A percentile compares a stretch with the other conserved stretches of the same genome.
phyloP scores from a whole-genome alignment of 2,329 filamentous ascomycete species.

The Colletotrichum liriopes region DNA sequence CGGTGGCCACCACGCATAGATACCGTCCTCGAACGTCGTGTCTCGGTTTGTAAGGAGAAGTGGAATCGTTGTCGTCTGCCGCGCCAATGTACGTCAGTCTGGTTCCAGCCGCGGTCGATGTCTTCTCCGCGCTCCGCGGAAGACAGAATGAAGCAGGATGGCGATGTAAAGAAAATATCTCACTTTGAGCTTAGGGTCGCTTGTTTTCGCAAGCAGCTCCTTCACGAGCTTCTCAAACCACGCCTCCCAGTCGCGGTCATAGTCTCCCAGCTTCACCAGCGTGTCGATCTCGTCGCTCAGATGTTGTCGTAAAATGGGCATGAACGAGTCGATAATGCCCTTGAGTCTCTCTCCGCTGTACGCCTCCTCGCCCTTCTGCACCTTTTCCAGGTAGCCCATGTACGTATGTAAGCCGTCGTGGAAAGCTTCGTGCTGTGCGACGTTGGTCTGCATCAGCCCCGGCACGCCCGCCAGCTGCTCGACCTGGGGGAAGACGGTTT shows the following conservation, averaged over 20 bases:
- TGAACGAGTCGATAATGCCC: conserved; percentile 55
- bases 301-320: conserved; percentile 53
- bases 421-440: conserved; percentile 54
- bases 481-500: conserved; percentile 51
- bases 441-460: conserved; percentile 52
- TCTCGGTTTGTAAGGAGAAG: conserved; percentile 48
- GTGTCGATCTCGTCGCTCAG: conserved; percentile 57
- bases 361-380: conserved; percentile 48
- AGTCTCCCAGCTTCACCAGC: conserved; percentile 53
- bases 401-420: conserved; percentile 52
- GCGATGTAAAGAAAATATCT: background rate
- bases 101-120: background rate
- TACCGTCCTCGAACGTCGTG: conserved; percentile 46
- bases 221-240: conserved; percentile 48
- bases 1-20: conserved; percentile 47
- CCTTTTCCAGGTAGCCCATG: conserved; percentile 50
- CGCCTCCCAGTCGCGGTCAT: conserved; percentile 53
- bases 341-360: conserved; percentile 52
- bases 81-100: background rate
- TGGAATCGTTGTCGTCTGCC: conserved; percentile 39
- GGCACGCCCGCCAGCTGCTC: conserved; percentile 48
- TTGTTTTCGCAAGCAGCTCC: conserved; percentile 42
- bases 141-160: background rate
- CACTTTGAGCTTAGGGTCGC: conserved; percentile 45
- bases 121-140: background rate